A percentile compares a stretch with the other conserved stretches of the same genome.
Evolutionary conservation across 2,329 filamentous ascomycete species (phyloP).

Genomic region (Xylaria sp.): DNA sequence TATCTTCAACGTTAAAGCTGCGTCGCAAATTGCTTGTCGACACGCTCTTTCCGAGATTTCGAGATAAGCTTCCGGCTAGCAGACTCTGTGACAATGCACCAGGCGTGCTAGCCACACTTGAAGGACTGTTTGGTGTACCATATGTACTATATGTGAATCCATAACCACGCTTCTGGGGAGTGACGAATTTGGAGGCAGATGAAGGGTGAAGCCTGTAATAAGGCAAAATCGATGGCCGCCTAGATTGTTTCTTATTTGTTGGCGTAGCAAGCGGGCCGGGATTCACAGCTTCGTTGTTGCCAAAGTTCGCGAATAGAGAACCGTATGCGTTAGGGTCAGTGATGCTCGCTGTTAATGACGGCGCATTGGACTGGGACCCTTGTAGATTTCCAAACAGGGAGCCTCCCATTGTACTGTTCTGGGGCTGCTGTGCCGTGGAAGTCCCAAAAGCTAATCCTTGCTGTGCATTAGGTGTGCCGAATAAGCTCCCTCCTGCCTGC

Average conservation of each 20-base stretch:
- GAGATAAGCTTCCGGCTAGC: constrained; percentile 73
- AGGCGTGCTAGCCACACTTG: constrained; percentile 76
- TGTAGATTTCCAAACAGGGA: constrained; percentile 71
- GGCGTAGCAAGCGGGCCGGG: constrained; percentile 94
- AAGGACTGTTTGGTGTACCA: constrained; percentile 79
- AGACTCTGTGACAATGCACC: constrained; percentile 74
- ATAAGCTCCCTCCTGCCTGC: constrained; percentile 62
- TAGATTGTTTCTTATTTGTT: constrained; percentile 78
- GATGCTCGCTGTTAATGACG: constrained; percentile 80
- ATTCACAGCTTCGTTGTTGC: constrained; percentile 70
- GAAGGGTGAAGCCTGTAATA: constrained; percentile 88
- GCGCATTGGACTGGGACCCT: constrained; percentile 62
- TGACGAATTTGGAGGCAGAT: constrained; percentile 81
- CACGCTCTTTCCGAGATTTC: constrained; percentile 85
- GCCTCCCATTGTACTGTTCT: constrained; percentile 57
- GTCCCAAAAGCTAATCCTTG: constrained; percentile 59
- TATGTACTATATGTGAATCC: constrained; percentile 95
- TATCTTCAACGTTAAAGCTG: constrained; percentile 84
- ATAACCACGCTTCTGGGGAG: constrained; percentile 86
- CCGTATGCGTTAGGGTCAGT: constrained; percentile 90
- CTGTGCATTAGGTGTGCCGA: constrained; percentile 62
- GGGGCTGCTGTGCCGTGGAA: constrained; percentile 61
- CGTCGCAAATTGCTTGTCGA: constrained; percentile 88
- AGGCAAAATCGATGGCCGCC: constrained; percentile 82
- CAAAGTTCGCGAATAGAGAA: constrained; percentile 83